phyloP scores from a whole-genome alignment of 257 asterid genomes.

The Linderniella brevidens region DNA sequence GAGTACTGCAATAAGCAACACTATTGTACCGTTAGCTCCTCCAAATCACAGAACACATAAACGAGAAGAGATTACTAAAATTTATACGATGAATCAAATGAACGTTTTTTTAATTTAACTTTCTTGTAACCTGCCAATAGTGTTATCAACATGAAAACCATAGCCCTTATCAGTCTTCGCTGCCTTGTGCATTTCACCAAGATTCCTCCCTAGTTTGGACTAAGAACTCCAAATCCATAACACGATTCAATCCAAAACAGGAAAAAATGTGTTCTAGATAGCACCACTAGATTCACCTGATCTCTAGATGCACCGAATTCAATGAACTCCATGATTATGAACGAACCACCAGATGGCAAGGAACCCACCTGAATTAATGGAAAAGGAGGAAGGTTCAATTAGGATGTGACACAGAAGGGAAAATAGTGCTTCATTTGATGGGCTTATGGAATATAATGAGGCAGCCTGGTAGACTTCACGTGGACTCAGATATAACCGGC shows the following conservation, averaged over 20 bases:
- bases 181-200: conserved; percentile 91
- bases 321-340: conserved; percentile 76
- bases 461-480: no score
- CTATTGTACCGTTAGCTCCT: conserved; percentile 10
- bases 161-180: conserved; percentile 64
- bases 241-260: conserved; percentile 6
- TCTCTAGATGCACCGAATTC: conserved; percentile 74
- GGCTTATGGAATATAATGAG: no score
- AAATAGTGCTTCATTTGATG: no score
- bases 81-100: no score
- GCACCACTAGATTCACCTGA: conserved; percentile 60
- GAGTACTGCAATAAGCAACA: conserved; percentile 50
- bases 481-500: no score
- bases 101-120: no score
- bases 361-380: conserved; percentile 48
- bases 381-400: conserved; percentile 1
- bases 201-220: conserved; percentile 92
- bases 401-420: no score
- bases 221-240: conserved; percentile 30
- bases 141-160: conserved; percentile 79
- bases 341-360: conserved; percentile 80
- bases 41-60: background rate
- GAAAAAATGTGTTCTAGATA: background rate
- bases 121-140: conserved; percentile 67
- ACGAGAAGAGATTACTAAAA: background rate